Base-by-base conservation (phyloP, 345 rosid species). In the Schrenkiella parvula region DNA sequence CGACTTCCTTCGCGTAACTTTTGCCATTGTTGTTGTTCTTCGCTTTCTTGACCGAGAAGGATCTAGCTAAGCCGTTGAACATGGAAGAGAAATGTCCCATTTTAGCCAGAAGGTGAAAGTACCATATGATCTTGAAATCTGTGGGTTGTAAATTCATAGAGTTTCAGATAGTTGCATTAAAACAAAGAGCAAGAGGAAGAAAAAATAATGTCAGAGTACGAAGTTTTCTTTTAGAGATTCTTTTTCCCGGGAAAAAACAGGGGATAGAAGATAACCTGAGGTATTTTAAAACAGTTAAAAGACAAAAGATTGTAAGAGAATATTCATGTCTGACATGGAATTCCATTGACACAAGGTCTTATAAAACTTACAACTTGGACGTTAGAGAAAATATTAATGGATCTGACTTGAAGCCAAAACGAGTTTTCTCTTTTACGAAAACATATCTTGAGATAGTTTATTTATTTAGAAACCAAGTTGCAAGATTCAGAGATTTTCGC, bases 81-180 rank as follows among this genome's bases (percentile, higher is more conserved):
- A 91, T 82, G 70, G 98, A 82, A 29, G 97, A 85, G 29, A 91
- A 74, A 68, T 87, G 90, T 64, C 91, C 92, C 98, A 89, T 89
- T 60, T 44, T 71, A 32, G 21, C 13, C 6, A 26, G 22, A 29
- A 59, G 28, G 42, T 58, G 57, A 72, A 42, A n/a, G 4, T 34
- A 13, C 18, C 54, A 39, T 64, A 32, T 43, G 60, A 48, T 50
- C 39, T 39, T 48, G 17, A 50, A 48, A 68, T 29, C 77, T 73
- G 32, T 28, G 52, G 25, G 47, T 56, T 22, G 43, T 42, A 26
- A 32, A 64, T 44, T 15, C n/a, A 25, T 54, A 63, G 44, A 62
- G 46, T 32, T 42, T 64, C 21, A 64, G 28, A 55, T 47, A 65
- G 72, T 66, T 66, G 72, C 78, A 63, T 35, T 58, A 31, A 41